Conservation (phyloP, 1,284 basidiomycete genomes). For the Ganoderma lucidum region DNA sequence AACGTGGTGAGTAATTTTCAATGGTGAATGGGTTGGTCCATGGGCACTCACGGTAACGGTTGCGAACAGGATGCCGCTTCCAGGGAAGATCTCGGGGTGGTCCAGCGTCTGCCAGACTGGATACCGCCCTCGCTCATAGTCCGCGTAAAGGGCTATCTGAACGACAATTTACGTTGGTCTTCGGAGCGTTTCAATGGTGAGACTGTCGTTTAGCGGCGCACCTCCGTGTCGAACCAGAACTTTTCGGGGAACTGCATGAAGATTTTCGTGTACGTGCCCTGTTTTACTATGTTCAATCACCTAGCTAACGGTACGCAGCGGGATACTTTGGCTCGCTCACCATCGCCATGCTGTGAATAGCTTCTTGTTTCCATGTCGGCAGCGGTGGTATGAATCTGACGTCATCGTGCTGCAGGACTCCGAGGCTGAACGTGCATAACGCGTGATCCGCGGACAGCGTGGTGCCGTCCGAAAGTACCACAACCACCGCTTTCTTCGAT, state of each 20-base stretch:
- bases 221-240: slow-evolving; percentile 77
- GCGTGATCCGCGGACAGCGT: slow-evolving; percentile 59
- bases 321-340: slow-evolving; percentile 38
- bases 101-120: slow-evolving; percentile 78
- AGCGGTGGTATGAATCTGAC: slow-evolving; percentile 62
- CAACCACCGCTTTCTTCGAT: slow-evolving; percentile 48
- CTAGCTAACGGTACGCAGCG: not conserved
- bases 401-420: slow-evolving; percentile 69
- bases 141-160: slow-evolving; percentile 72
- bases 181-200: not conserved
- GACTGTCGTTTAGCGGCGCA: slow-evolving; percentile 33
- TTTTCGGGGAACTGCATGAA: slow-evolving; percentile 70
- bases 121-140: slow-evolving; percentile 67
- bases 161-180: not conserved
- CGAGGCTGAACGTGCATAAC: slow-evolving; percentile 69
- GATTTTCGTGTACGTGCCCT: slow-evolving; percentile 75
- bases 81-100: slow-evolving; percentile 63
- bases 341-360: slow-evolving; percentile 73
- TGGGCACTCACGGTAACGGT: slow-evolving; percentile 63
- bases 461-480: slow-evolving; percentile 50
- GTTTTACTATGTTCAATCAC: not conserved
- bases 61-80: slow-evolving; percentile 67
- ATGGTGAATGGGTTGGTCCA: no score
- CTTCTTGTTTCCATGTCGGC: slow-evolving; percentile 72
- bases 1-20: not conserved